Base-by-base conservation (phyloP, 768 basidiomycete species). In the Mycena indigotica region DNA sequence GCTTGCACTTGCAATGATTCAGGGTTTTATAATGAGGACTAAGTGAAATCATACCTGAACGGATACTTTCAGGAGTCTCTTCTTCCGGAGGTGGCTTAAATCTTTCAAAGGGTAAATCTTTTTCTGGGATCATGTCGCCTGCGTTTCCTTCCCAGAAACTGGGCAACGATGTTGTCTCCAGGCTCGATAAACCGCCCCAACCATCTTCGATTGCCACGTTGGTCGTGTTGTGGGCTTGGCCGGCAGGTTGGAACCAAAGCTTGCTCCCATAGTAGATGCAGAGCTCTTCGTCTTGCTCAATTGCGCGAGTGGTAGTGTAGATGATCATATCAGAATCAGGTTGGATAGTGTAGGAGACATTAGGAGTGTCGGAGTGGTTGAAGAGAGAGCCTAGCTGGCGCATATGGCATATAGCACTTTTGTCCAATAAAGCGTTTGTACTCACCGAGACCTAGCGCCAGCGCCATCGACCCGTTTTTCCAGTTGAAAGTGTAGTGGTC, bases 401-500 rank as follows among this genome's bases (percentile, higher is more conserved):
- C n/a, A n/a, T n/a, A n/a, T n/a, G 12, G 35, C 35, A 38, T 10
- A 5, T 51, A 16, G 21, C 23, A 54, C 48, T 13, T 53, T 25
- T 51, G 41, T 8, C 50, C 44, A 51, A 50, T 28, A 6, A 24
- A 45, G 57, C 57, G 24, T 15, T 32, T 45, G 28, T 39, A 28
- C 74, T 28, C 65, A 92, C 91, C 91, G 24, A 93, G 77, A 2
- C 92, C 92, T 1, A 92, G 71, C 1, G 89, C 86, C 19, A 95
- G 78, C 1, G 89, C 93, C 86, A 89, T 87, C 5, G 82, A 75
- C 4, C 87, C 85, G 57, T 87, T 86, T 58, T 74, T 72, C 88
- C 90, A 95, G 25, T 79, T 83, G 66, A 91, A 93, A 0, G 89
- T 83, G 66, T 92, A 91, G 41, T 87, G 83, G 64, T 93, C 85